These are phyloP conservation scores for Debaryomyces psychrophilus DNA, from an alignment of 1,139 yeast genomes.

Conservation along the genomic window DNA sequence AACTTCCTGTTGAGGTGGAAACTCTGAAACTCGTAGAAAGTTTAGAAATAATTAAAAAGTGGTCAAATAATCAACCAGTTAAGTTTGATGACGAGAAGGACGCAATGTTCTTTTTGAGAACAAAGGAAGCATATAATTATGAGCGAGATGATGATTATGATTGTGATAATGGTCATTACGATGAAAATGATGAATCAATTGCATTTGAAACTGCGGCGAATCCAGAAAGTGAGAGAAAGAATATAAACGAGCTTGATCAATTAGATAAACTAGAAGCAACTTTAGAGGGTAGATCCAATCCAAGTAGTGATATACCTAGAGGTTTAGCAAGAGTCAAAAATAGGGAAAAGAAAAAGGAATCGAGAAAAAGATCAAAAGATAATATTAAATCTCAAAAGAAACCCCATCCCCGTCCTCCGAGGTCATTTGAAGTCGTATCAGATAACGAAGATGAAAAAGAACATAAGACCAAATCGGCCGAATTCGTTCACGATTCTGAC, in stretches of 20 bases:
- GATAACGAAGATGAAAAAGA: slow-evolving; percentile 24
- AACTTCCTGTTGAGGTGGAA: slow-evolving; percentile 23
- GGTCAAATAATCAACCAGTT: slow-evolving; percentile 36
- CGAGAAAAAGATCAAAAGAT: slow-evolving; percentile 8
- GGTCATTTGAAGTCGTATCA: slow-evolving; percentile 21
- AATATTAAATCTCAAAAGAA: neutral
- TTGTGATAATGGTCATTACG: slow-evolving; percentile 22
- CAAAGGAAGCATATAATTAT: slow-evolving; percentile 27
- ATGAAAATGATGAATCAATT: slow-evolving; percentile 31
- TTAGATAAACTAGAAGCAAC: slow-evolving; percentile 38
- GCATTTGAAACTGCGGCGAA: slow-evolving; percentile 39
- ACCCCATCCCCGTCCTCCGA: slow-evolving; percentile 19
- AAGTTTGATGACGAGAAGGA: slow-evolving; percentile 47
- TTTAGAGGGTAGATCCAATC: slow-evolving; percentile 14
- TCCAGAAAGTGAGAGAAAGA: slow-evolving; percentile 20
- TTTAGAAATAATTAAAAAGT: slow-evolving; percentile 33
- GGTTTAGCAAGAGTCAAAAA: slow-evolving; percentile 29
- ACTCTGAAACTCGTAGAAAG: slow-evolving; percentile 25
- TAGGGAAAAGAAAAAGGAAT: slow-evolving; percentile 7
- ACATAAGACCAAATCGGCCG: slow-evolving; percentile 44
- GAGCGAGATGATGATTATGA: slow-evolving; percentile 25
- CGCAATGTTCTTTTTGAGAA: slow-evolving; percentile 38
- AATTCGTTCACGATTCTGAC: slow-evolving; percentile 63
- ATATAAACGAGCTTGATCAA: slow-evolving; percentile 32
- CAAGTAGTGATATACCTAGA: slow-evolving; percentile 11